Evolutionary conservation across 1,284 basidiomycete genomes (phyloP).

Genomic region (Trichosporon sp.): DNA sequence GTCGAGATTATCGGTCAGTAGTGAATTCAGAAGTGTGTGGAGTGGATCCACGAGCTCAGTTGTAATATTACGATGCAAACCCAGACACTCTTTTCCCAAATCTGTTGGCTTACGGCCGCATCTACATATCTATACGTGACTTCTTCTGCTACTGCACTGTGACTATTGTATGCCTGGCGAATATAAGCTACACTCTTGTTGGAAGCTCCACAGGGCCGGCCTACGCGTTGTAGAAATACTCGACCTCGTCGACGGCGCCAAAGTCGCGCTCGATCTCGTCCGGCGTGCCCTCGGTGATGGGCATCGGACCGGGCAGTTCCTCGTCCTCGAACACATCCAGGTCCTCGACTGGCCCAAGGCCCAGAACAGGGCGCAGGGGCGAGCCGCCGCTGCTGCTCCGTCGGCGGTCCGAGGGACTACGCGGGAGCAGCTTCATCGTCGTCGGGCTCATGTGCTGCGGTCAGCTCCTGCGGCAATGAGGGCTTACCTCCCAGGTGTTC

Average conservation of each 20-base stretch:
- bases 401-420: constrained; percentile 66
- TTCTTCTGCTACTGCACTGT: neutral
- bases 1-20: neutral
- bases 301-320: constrained; percentile 67
- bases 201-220: neutral
- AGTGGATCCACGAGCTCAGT: neutral
- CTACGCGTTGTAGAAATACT: constrained; percentile 34
- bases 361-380: constrained; percentile 73
- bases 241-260: constrained; percentile 49
- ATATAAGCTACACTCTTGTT: neutral
- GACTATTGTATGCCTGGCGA: neutral
- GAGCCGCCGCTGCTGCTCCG: constrained; percentile 65
- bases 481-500: constrained; percentile 86
- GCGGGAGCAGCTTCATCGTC: constrained; percentile 82
- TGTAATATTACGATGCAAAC: neutral
- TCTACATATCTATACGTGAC: neutral
- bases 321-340: constrained; percentile 59
- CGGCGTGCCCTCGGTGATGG: constrained; percentile 50
- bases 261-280: constrained; percentile 45
- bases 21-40: neutral
- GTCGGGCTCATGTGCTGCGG: constrained; percentile 85
- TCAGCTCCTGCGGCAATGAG: constrained; percentile 12
- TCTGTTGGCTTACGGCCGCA: neutral
- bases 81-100: neutral
- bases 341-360: constrained; percentile 60